Base-by-base conservation (phyloP, 352 stramenopile genomes). In the Phytopythium kandeliae region DNA sequence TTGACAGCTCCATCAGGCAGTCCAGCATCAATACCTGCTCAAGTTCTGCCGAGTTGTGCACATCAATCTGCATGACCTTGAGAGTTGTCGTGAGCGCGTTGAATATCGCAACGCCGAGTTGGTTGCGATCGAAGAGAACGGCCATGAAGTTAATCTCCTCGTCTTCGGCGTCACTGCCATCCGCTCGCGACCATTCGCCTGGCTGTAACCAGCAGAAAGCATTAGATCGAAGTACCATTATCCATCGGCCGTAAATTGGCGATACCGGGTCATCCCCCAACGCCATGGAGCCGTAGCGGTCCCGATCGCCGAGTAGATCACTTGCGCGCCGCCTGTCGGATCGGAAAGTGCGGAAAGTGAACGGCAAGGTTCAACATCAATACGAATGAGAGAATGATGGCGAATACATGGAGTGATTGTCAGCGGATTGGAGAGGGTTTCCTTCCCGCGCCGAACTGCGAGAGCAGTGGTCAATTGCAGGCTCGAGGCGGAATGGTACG, bases 101-200 rank as follows among this genome's bases (percentile, higher is more conserved):
- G 49, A 82, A 95, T 22, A 91, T 87, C 3, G 82, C 80, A 22
- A 87, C 69, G 12, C 82, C 82, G 2, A 95, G 48, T 28, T 82
- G 64, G 21, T 65, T 66, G 62, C 71, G 73, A 34, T 95, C 82
- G 46, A 77, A 78, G 11, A 89, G 64, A 26, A 92, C 36, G 2
- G 82, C 71, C 74, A 89, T 85, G 57, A 79, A 88, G 25, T 89
- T 57, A 11, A 85, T 30, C 48, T 80, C 66, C 48, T 84, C 70
- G 16, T 86, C 79, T 28, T 59, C 57, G 44, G 64, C 58, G 33
- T 85, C 63, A 26, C 54, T 61, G 16, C 48, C 40, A 5, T 74
- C 55, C 21, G 34, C 10, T 21, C 4, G 25, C n/a, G 46, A 16
- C 28, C 38, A 47, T 21, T 65, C 28, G 21, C 47, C 42, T n/a